These are phyloP conservation scores for Prototheca stagnorum DNA, from an alignment of 163 green algal genomes.

Conservation along the genomic window DNA sequence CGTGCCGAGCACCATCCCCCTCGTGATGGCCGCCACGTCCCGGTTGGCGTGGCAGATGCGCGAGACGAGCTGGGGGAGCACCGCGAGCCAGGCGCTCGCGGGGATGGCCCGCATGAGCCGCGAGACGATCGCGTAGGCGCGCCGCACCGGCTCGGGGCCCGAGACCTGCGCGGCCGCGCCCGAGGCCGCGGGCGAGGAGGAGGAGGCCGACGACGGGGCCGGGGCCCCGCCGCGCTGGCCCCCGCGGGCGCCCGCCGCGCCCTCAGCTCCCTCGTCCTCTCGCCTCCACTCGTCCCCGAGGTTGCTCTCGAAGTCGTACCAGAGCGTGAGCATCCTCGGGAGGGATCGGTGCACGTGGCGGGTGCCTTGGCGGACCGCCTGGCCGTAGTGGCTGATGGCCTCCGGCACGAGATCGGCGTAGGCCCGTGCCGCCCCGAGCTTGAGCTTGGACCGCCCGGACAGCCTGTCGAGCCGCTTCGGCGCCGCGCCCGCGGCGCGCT, in stretches of 20 bases:
- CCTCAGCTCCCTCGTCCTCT: neutral
- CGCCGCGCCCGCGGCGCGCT: neutral
- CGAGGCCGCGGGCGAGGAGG: neutral
- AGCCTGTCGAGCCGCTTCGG: conserved; percentile 16
- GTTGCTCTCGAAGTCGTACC: conserved; percentile 70
- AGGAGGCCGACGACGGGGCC: neutral
- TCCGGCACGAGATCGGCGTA: conserved; percentile 49
- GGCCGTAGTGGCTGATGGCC: conserved; percentile 60
- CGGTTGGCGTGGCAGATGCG: conserved; percentile 66
- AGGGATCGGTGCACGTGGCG: conserved; percentile 62
- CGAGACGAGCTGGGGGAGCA: conserved; percentile 83
- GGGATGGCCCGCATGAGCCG: conserved; percentile 21
- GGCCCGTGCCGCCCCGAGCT: conserved; percentile 39
- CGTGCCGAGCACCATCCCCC: conserved; percentile 34
- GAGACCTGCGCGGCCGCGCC: neutral
- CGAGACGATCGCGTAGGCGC: neutral
- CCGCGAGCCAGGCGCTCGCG: conserved; percentile 23
- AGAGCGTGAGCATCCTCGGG: conserved; percentile 85
- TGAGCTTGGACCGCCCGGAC: conserved; percentile 20
- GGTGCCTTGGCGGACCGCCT: conserved; percentile 39
- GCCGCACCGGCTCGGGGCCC: neutral
- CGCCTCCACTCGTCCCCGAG: too few species aligned
- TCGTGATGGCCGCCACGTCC: conserved; percentile 34
- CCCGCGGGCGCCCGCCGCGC: neutral
- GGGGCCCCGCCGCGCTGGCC: neutral